Conservation (phyloP, 371 early-diverging fungal genomes). For the Rhizopus delemar region DNA sequence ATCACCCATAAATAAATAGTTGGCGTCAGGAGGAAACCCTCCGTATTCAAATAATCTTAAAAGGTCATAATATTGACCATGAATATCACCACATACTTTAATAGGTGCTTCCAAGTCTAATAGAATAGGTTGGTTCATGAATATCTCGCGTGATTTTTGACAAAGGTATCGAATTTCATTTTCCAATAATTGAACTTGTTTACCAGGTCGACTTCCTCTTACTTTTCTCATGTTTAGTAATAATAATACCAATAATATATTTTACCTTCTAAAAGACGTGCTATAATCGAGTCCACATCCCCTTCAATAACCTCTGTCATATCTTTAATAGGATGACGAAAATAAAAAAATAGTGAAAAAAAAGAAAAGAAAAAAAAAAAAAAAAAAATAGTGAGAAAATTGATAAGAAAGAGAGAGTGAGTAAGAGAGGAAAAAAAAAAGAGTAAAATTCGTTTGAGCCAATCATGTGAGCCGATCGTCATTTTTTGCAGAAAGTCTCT, state of each 20-base stretch:
- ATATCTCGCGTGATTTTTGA: slow-evolving; percentile 84
- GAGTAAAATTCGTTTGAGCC: not conserved
- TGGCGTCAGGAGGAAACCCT: slow-evolving; percentile 89
- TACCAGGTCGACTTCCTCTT: slow-evolving; percentile 91
- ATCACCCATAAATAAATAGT: slow-evolving; percentile 95
- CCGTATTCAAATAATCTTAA: slow-evolving; percentile 91
- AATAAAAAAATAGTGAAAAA: not conserved
- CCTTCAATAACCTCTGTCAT: slow-evolving; percentile 34
- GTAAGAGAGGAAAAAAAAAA: too few relatives aligned
- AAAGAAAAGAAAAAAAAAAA: too few relatives aligned
- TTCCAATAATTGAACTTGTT: slow-evolving; percentile 78
- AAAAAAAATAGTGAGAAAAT: too few relatives aligned
- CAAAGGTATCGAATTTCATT: slow-evolving; percentile 89
- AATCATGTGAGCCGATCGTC: not conserved
- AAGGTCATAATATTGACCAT: slow-evolving; percentile 95
- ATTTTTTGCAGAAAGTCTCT: not conserved
- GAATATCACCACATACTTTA: slow-evolving; percentile 87
- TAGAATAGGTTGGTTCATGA: slow-evolving; percentile 91
- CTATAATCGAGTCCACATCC: slow-evolving; percentile 33
- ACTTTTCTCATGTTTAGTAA: slow-evolving; percentile 51
- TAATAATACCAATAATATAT: not conserved
- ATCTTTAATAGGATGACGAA: not conserved
- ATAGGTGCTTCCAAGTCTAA: slow-evolving; percentile 96
- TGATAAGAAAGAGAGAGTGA: too few relatives aligned
- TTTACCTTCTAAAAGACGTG: slow-evolving; percentile 39